phyloP scores from a whole-genome alignment of 768 basidiomycete species.

The Wakefieldia striispora region DNA sequence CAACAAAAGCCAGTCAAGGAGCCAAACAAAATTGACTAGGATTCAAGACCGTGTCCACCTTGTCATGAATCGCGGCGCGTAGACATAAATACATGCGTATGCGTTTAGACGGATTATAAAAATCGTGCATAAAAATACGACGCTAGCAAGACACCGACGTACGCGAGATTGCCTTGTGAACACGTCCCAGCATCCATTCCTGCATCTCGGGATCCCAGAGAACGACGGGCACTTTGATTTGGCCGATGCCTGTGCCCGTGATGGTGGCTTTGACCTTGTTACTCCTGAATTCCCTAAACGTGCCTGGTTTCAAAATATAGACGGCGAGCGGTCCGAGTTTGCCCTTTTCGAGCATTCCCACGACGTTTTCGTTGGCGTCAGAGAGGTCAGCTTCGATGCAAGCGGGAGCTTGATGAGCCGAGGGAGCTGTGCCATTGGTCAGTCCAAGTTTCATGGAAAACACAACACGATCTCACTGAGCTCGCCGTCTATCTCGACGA shows the following conservation, averaged over 20 bases:
- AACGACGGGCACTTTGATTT: constrained; percentile 20
- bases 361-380: constrained; percentile 2
- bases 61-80: no score
- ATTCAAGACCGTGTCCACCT: no score
- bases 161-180: neutral
- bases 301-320: constrained; percentile 14
- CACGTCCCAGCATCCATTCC: constrained; percentile 15
- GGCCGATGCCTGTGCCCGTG: constrained; percentile 7
- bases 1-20: no score
- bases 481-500: constrained; percentile 14
- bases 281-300: constrained; percentile 17
- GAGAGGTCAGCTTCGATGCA: constrained; percentile 6
- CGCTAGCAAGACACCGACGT: no score
- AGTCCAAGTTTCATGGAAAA: neutral
- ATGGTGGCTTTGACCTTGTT: constrained; percentile 4
- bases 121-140: no score
- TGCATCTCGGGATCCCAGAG: constrained; percentile 13
- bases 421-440: neutral
- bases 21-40: no score
- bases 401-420: constrained; percentile 1
- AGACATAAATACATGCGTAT: no score
- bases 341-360: neutral
- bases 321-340: constrained; percentile 11
- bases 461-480: neutral
- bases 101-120: no score